A percentile compares a stretch with the other conserved stretches of the same genome.
Evolutionary conservation across 352 stramenopile species (phyloP).

Genomic region (Blastocystis hominis): DNA sequence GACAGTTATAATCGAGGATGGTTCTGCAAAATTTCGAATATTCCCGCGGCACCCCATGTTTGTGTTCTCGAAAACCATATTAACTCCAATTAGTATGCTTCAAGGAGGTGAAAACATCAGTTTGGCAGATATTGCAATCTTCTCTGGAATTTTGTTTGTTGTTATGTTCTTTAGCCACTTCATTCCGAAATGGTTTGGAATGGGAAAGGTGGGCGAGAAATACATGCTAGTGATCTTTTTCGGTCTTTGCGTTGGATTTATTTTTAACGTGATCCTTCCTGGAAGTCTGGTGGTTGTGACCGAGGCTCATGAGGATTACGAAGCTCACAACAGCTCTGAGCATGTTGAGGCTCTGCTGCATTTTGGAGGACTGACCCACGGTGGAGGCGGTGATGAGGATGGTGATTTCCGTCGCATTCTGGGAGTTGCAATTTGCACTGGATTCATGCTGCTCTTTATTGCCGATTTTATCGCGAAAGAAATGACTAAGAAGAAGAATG

Average conservation of each 20-base stretch:
- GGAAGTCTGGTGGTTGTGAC: slow-evolving; percentile 41
- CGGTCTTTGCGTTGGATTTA: not conserved
- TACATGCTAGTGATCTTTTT: slow-evolving; percentile 37
- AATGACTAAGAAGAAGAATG: slow-evolving; percentile 15
- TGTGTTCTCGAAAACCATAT: slow-evolving; percentile 31
- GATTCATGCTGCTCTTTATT: slow-evolving; percentile 45
- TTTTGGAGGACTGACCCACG: not conserved
- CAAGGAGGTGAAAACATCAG: not conserved
- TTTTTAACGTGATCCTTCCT: slow-evolving; percentile 33
- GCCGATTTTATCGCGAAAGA: slow-evolving; percentile 30
- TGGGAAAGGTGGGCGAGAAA: slow-evolving; percentile 30
- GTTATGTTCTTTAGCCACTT: slow-evolving; percentile 19
- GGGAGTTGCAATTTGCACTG: slow-evolving; percentile 34
- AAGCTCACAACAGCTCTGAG: not conserved
- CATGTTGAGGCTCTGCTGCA: not conserved
- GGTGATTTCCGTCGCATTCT: slow-evolving; percentile 32
- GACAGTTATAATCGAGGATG: slow-evolving; percentile 26
- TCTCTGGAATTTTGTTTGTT: not conserved
- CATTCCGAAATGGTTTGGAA: not conserved
- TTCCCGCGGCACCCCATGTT: not conserved
- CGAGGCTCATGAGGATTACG: slow-evolving; percentile 5
- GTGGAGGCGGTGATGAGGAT: slow-evolving; percentile 15
- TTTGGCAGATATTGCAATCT: not conserved
- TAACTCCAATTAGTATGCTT: slow-evolving; percentile 17
- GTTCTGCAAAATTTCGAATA: not conserved